Evolutionary conservation across 176 grass and related monocot genomes (phyloP), one percentile per base, ranked within the genome.

Genomic region (Tuctoria greenei): DNA sequence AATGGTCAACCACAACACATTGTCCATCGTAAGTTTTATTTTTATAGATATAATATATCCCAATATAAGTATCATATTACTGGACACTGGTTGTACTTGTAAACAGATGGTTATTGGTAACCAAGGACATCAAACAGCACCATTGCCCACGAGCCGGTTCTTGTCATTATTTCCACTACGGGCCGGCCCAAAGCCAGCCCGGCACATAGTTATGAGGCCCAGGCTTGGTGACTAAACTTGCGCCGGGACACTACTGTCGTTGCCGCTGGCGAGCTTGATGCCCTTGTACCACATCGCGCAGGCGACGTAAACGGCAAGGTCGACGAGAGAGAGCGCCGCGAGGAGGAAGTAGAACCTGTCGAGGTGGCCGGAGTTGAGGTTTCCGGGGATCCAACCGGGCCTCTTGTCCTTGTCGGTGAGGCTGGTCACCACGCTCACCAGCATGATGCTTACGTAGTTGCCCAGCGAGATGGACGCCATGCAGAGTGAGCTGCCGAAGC

Each of bases 391-490:
- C 93, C 93, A 96, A 5, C 93, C 93, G 1, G 86, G 86, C 17
- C 73, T 40, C 38, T 21, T 63, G 9, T 84, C 84, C 1, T 58
- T 66, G 15, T 78, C 58, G 16, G 93, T 96, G 74, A 90, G 74
- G 56, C 38, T 90, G 5, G 72, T 92, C 12, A 92, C 86, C 5
- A 81, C 59, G 43, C 81, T 87, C 24, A 96, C 89, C 9, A 96
- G 82, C 81, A 92, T 73, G 73, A 96, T 96, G 86, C 93, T 96
- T 0, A 96, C 88, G 41, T 96, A 96, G 70, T 96, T 96, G 17
- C 93, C 93, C 2, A 96, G 81, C 35, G 93, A 96, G 63, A 96
- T 96, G 78, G 93, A 96, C 43, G 93, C 93, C 93, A 92, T 96
- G 84, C 93, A 92, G 26, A 92, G 60, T 28, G 93, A 82, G 86